A percentile compares a stretch with the other conserved stretches of the same genome.
Conservation (phyloP, 1,139 yeast genomes). For the Geotrichum histeridarum region DNA sequence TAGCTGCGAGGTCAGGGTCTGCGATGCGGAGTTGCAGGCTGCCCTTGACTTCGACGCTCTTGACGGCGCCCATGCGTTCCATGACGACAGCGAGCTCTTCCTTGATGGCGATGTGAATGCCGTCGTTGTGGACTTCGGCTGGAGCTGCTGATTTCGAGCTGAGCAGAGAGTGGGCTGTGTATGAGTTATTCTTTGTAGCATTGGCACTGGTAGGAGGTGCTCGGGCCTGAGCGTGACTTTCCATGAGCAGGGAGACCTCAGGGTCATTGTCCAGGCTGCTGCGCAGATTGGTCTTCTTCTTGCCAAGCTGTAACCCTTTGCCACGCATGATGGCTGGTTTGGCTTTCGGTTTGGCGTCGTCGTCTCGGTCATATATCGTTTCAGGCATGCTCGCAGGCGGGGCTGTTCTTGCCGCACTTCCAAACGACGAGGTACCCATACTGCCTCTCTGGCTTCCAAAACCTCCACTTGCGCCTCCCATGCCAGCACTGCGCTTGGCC, state of each 20-base stretch:
- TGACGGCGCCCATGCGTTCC: constrained; percentile 76
- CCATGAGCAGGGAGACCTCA: constrained; percentile 33
- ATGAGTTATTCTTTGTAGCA: not conserved
- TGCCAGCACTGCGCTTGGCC: not conserved
- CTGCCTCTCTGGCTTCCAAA: not conserved
- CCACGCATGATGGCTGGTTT: constrained; percentile 46
- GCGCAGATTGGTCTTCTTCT: constrained; percentile 49
- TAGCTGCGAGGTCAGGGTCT: constrained; percentile 59
- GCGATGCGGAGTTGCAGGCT: constrained; percentile 84
- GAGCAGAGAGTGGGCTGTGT: constrained; percentile 20
- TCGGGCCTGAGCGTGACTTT: constrained; percentile 11
- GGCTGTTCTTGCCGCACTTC: constrained; percentile 17
- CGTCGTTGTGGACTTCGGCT: constrained; percentile 48
- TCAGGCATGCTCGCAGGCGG: constrained; percentile 22
- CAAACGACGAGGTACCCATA: not conserved
- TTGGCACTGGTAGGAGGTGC: not conserved
- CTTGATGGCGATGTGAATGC: constrained; percentile 69
- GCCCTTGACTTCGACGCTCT: constrained; percentile 79
- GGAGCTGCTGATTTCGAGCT: constrained; percentile 10
- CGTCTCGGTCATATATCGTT: constrained; percentile 24
- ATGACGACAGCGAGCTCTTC: constrained; percentile 76
- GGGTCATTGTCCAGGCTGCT: constrained; percentile 29
- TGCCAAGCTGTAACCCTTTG: constrained; percentile 78
- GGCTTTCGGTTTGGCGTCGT: constrained; percentile 23
- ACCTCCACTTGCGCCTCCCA: not conserved